Evolutionary conservation across 2,329 filamentous ascomycete species (phyloP).

Genomic region (Ascochyta rabiei): DNA sequence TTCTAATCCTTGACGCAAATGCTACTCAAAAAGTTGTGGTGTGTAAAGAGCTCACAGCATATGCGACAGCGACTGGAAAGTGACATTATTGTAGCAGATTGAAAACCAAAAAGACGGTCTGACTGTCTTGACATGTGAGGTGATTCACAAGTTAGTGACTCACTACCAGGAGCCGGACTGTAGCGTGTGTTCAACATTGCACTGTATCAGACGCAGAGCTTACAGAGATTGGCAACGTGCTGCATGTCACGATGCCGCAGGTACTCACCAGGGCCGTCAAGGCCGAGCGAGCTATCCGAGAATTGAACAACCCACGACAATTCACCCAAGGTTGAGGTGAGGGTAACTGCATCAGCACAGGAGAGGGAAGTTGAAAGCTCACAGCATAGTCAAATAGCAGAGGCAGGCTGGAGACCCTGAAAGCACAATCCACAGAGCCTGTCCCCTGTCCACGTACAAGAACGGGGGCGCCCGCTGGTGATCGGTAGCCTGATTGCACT

Average conservation of each 20-base stretch:
- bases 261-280: not conserved
- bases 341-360: not conserved
- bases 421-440: constrained; percentile 11
- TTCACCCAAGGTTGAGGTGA: too few relatives aligned
- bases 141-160: not conserved
- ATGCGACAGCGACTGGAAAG: too few relatives aligned
- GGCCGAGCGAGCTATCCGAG: not conserved
- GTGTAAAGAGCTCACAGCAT: too few relatives aligned
- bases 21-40: too few relatives aligned
- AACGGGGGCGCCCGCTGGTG: constrained; percentile 21
- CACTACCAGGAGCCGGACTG: constrained; percentile 7
- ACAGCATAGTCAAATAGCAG: not conserved
- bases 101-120: not conserved
- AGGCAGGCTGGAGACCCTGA: constrained; percentile 25
- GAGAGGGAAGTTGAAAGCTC: not conserved
- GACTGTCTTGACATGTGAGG: not conserved
- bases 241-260: constrained; percentile 7
- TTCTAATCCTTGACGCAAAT: too few relatives aligned
- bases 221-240: constrained; percentile 15
- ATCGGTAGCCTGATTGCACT: constrained; percentile 17
- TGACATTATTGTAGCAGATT: not conserved
- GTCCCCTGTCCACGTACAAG: constrained; percentile 12
- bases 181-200: constrained; percentile 26
- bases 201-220: constrained; percentile 14
- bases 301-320: not conserved